Evolutionary conservation across 106 monocot genomes (phyloP), one percentile per base, ranked within the genome.

Genomic region (Narthecium ossifragum): DNA sequence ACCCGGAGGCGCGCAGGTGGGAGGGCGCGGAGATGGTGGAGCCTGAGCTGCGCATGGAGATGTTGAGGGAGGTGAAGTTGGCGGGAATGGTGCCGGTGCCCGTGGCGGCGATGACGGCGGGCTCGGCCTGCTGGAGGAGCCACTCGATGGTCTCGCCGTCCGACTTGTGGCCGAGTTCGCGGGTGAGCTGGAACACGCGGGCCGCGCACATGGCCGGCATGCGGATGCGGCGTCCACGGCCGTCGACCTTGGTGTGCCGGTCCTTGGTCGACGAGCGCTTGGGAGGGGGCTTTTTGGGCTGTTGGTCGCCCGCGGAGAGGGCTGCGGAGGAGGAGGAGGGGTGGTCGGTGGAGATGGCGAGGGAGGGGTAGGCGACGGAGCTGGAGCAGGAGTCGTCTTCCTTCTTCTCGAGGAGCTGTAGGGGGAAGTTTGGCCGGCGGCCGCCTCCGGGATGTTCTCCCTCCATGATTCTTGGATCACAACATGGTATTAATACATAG

Each of bases 101-200:
- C 11, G 90, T 90, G 58, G 90, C 90, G 2, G 90, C 90, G 38
- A 90, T 76, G 34, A 90, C 85, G 14, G 90, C 78, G 2, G 90
- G 90, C 66, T 90, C 90, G 2, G 90, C 90, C 48, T 90, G 90
- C 55, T 90, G 90, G 15, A 90, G 78, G 24, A 90, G 69, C 90
- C 90, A 90, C 81, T 90, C 90, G 69, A 88, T 83, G 45, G 88
- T 88, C 66, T 88, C 88, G 51, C 88, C 88, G 59, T 88, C 88
- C 29, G 88, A 72, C 70, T 88, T 88, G 70, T 88, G 88, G 28
- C 88, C 88, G 26, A 88, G 82, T 69, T 88, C 88, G 1, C 88
- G 68, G 2, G 88, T 88, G 27, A 88, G 65, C 64, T 83, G 88
- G 64, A 88, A 88, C 46, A 90, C 85, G 3, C 90, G 59, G 11